Percentiles rank a stretch among this genome's conserved stretches.
These are phyloP conservation scores for Talaromyces verruculosus DNA, from an alignment of 2,329 filamentous ascomycete species.

Conservation along the genomic window DNA sequence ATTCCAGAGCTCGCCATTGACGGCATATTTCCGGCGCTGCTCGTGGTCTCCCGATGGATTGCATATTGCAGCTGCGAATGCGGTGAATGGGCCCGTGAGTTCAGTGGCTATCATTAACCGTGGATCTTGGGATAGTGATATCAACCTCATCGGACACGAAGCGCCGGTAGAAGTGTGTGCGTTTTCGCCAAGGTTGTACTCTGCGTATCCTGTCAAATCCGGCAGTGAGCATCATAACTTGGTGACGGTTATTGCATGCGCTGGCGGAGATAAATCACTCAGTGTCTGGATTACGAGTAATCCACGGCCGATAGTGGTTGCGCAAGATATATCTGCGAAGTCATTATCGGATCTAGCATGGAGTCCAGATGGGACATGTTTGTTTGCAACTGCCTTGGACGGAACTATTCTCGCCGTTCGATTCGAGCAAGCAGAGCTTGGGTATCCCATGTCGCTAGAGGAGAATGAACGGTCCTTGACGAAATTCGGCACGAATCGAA, in stretches of 20 bases:
- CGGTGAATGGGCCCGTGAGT: constrained; percentile 94
- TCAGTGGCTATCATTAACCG: constrained; percentile 95
- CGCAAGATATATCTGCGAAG: constrained; percentile 85
- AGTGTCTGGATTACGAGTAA: constrained; percentile 98
- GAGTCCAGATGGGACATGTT: constrained; percentile 83
- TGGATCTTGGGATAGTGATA: constrained; percentile 90
- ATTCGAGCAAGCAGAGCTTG: constrained; percentile 84
- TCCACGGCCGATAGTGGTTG: constrained; percentile 82
- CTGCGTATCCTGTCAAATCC: constrained; percentile 60
- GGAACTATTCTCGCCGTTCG: constrained; percentile 79
- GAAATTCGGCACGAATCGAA: constrained; percentile 85
- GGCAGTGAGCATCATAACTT: constrained; percentile 49
- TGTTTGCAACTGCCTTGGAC: constrained; percentile 86
- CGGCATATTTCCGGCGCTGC: constrained; percentile 93
- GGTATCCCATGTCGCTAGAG: constrained; percentile 78
- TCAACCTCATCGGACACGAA: constrained; percentile 96
- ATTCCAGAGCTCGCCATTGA: constrained; percentile 87
- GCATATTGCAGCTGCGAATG: constrained; percentile 94
- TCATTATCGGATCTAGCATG: constrained; percentile 92
- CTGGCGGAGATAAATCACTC: constrained; percentile 92
- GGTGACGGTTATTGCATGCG: constrained; percentile 94
- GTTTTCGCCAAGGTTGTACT: constrained; percentile 90
- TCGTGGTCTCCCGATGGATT: constrained; percentile 98
- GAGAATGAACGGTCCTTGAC: constrained; percentile 92
- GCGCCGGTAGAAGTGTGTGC: constrained; percentile 95